Conservation (phyloP, 2,329 filamentous ascomycete genomes). For the Emergomyces pasteurianus region DNA sequence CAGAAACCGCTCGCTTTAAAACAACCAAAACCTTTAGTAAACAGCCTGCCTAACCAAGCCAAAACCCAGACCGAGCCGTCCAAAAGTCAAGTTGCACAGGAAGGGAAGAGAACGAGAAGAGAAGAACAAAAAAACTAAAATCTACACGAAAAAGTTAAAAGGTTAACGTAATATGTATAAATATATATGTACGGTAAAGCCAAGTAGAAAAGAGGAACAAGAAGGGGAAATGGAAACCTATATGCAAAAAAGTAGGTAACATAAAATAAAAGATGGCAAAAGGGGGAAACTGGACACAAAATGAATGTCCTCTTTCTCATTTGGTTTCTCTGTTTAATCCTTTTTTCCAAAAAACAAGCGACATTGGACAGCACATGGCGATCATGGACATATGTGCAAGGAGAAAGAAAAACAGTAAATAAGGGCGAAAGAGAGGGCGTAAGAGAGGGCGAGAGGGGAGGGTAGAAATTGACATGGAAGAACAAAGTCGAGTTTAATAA, state of each 20-base stretch:
- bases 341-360: neutral
- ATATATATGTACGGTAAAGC: neutral
- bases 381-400: neutral
- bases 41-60: neutral
- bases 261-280: neutral
- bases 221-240: neutral
- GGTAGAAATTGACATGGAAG: neutral
- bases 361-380: neutral
- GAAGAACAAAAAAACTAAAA: neutral
- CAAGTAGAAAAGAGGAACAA: neutral
- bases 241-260: constrained; percentile 1
- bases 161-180: neutral
- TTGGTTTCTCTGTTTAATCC: neutral
- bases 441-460: neutral
- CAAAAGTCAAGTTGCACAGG: neutral
- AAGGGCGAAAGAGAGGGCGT: neutral
- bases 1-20: neutral
- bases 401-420: neutral
- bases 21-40: neutral
- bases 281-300: neutral
- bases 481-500: neutral
- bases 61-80: neutral
- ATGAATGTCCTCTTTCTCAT: neutral
- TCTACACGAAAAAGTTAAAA: neutral
- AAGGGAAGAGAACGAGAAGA: neutral